These are phyloP conservation scores for Colletotrichum trifolii DNA, from an alignment of 2,329 filamentous ascomycete genomes.

Conservation along the genomic window DNA sequence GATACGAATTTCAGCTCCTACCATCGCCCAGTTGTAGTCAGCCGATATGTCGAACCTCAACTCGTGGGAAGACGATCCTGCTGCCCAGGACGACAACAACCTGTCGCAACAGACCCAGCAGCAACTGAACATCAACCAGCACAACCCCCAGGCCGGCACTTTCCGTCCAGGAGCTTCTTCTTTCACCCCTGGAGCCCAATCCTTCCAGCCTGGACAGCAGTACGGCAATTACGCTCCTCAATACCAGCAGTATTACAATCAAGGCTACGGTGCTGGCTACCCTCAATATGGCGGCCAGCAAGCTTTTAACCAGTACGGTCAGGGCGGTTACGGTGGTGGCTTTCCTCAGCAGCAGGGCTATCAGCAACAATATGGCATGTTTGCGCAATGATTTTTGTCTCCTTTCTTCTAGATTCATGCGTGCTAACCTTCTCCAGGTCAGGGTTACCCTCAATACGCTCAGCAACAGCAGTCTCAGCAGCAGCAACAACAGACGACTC, in stretches of 20 bases:
- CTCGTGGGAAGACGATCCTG: conserved; percentile 92
- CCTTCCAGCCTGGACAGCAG: conserved; percentile 78
- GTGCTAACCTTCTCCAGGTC: conserved; percentile 26
- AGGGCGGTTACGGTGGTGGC: conserved; percentile 46
- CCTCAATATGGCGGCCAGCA: conserved; percentile 63
- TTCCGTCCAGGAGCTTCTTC: conserved; percentile 66
- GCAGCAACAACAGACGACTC: conserved; percentile 56
- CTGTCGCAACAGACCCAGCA: conserved; percentile 81
- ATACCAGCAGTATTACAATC: conserved; percentile 65
- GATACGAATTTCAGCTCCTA: conserved; percentile 1
- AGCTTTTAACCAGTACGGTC: conserved; percentile 59
- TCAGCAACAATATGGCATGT: conserved; percentile 55
- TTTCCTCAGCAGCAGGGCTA: conserved; percentile 54
- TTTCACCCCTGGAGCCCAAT: conserved; percentile 78
- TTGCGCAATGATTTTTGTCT: neutral
- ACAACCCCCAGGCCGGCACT: conserved; percentile 54
- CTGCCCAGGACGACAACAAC: conserved; percentile 80
- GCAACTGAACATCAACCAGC: conserved; percentile 78
- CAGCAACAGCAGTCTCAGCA: conserved; percentile 55
- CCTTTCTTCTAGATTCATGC: neutral
- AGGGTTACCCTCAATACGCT: conserved; percentile 62
- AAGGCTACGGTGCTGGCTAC: conserved; percentile 62
- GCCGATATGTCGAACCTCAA: conserved; percentile 85
- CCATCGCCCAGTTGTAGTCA: conserved; percentile 20
- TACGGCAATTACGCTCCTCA: conserved; percentile 69